Evolutionary conservation across 805 yeast genomes (phyloP).

Genomic region (Saccharomycopsis lassenensis): DNA sequence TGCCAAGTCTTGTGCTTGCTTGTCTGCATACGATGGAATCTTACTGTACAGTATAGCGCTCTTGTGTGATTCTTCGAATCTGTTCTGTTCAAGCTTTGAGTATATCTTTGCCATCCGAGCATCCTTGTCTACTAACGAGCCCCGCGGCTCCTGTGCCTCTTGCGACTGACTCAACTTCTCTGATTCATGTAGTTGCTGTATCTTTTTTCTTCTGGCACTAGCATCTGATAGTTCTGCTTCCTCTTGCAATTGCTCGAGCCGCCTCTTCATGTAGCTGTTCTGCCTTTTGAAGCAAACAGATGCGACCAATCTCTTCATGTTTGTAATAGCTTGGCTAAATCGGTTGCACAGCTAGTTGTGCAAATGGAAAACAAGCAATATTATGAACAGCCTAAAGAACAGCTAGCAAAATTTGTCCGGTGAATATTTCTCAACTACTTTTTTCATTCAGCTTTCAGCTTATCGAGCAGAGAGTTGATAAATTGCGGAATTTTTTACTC

Average conservation of each 20-base stretch:
- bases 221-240: constrained; percentile 31
- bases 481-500: too few relatives aligned
- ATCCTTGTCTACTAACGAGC: constrained; percentile 21
- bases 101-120: constrained; percentile 21
- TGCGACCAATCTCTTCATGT: too few relatives aligned
- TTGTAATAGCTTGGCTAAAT: too few relatives aligned
- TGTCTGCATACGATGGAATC: constrained; percentile 34
- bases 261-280: constrained; percentile 26
- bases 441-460: too few relatives aligned
- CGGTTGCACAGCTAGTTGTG: too few relatives aligned
- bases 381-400: too few relatives aligned
- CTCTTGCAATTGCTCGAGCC: constrained; percentile 33
- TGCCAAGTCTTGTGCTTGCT: constrained; percentile 38
- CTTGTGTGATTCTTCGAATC: constrained; percentile 31
- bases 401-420: too few relatives aligned
- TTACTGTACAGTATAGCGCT: constrained; percentile 30
- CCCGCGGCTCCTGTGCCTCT: not conserved
- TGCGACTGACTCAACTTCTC: constrained; percentile 1
- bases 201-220: constrained; percentile 22
- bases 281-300: too few relatives aligned
- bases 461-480: too few relatives aligned
- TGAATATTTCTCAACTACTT: too few relatives aligned
- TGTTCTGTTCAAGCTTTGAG: constrained; percentile 23
- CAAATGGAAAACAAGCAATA: too few relatives aligned
- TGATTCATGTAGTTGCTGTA: constrained; percentile 17